These are phyloP conservation scores for Amaranthus hypochondriacus DNA, from an alignment of 148 eudicot genomes.

Conservation along the genomic window DNA sequence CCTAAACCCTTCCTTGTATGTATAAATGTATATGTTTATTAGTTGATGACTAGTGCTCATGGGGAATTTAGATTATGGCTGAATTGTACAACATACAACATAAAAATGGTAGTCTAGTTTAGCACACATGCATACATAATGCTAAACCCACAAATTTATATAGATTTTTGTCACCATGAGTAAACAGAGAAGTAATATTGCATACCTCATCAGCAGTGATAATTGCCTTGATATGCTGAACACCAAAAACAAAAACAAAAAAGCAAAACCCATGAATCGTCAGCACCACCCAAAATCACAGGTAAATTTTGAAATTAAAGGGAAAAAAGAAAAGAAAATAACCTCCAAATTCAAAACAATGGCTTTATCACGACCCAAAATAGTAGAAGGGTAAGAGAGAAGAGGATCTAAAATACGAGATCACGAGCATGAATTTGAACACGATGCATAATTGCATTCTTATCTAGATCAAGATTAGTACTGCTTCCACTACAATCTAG, in stretches of 20 bases:
- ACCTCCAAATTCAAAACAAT: constrained; percentile 86
- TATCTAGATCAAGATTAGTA: constrained; percentile 76
- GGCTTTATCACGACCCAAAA: constrained; percentile 77
- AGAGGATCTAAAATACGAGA: constrained; percentile 82
- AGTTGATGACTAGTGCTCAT: too few relatives aligned
- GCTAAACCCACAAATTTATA: too few relatives aligned
- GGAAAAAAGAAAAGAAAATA: background rate
- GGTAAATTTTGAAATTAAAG: background rate
- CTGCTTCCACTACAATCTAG: too few relatives aligned
- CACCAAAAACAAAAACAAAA: constrained; percentile 17
- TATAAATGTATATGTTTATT: too few relatives aligned
- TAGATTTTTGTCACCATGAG: too few relatives aligned
- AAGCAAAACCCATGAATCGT: background rate
- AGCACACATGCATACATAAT: too few relatives aligned
- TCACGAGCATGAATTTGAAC: constrained; percentile 87
- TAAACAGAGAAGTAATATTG: too few relatives aligned
- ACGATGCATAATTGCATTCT: constrained; percentile 73
- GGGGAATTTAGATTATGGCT: too few relatives aligned
- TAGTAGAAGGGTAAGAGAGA: constrained; percentile 73
- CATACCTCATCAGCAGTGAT: constrained; percentile 79
- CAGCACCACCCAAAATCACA: background rate
- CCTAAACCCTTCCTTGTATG: too few relatives aligned
- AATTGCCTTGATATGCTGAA: constrained; percentile 82
- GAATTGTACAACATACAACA: too few relatives aligned
- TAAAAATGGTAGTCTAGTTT: too few relatives aligned